phyloP scores from a whole-genome alignment of 73 alveolate species.

The Paraurostyla sp. region DNA sequence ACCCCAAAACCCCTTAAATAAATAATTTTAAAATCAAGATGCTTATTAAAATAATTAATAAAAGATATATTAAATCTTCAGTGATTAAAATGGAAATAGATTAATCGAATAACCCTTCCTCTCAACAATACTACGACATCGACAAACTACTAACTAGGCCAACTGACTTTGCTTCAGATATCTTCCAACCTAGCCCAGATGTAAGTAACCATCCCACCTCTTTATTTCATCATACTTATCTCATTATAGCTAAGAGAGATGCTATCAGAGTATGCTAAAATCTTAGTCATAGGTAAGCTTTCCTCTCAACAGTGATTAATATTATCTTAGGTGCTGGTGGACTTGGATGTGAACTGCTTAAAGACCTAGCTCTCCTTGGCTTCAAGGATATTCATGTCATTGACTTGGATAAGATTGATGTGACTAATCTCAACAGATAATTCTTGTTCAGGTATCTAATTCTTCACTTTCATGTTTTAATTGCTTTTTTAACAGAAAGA shows the following conservation, averaged over 20 bases:
- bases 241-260: slow-evolving; percentile 65
- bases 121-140: slow-evolving; percentile 37
- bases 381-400: slow-evolving; percentile 95
- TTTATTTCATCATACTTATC: background rate
- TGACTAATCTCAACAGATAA: slow-evolving; percentile 98
- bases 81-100: background rate
- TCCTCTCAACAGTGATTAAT: background rate
- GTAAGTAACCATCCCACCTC: background rate
- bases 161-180: slow-evolving; percentile 85
- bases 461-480: background rate
- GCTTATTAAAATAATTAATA: no score
- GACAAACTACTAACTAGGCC: slow-evolving; percentile 74
- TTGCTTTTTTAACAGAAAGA: slow-evolving; percentile 65
- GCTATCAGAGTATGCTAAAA: slow-evolving; percentile 81
- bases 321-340: slow-evolving; percentile 98
- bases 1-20: no score
- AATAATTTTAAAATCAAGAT: no score
- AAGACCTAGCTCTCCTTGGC: slow-evolving; percentile 96
- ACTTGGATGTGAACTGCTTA: slow-evolving; percentile 99
- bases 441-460: slow-evolving; percentile 93
- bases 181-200: slow-evolving; percentile 87
- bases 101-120: background rate
- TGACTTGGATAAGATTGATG: slow-evolving; percentile 99
- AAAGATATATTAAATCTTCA: background rate
- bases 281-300: slow-evolving; percentile 91